Base-by-base conservation (phyloP, 495 filamentous ascomycete species). In the Lasiosphaeris hirsuta region DNA sequence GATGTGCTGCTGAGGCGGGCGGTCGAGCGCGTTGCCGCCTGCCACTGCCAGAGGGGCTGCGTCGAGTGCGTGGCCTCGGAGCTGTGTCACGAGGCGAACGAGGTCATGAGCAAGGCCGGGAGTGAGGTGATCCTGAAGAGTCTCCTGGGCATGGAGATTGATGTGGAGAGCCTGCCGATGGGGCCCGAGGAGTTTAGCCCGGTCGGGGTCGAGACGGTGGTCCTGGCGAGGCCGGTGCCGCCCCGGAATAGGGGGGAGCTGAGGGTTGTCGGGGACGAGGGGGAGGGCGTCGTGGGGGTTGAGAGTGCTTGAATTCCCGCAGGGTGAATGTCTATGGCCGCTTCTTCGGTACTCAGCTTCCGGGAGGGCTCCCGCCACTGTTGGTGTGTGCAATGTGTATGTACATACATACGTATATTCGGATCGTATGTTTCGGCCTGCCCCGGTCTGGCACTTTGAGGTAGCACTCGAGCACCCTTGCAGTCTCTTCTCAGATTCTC, bases 81-180 rank as follows among this genome's bases (percentile, higher is more conserved):
- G 70, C 74, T 87, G 48, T 97, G 94, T 69, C 88, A 87, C 65
- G 88, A 97, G 73, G 84, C 82, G 60, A 96, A 96, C 66, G 81
- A 88, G 63, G 92, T 97, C 1, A 91, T 96, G 88, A 92, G 89
- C 64, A 97, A 97, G 73, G 88, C 87, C 5, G 94, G 95, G 0
- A 85, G 86, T 10, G 81, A 78, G 45, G 90, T 97, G 30, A 84
- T 97, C 42, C 69, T 97, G 59, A 85, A 84, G 67, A 82, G 80
- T 52, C 65, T 97, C 60, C 69, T 97, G 55, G 86, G 86, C 10
- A 78, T 81, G 77, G 83, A 89, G 52, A 87, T 96, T 47, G 86
- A 90, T 67, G 73, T 89, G 8, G 89, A 95, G 23, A 74, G 77
- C 15, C 71, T 96, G 69, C 90, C 90, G 1, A 95, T 90, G 86